Base-by-base conservation (phyloP, 306 rosid genomes). In the Alnus glutinosa region DNA sequence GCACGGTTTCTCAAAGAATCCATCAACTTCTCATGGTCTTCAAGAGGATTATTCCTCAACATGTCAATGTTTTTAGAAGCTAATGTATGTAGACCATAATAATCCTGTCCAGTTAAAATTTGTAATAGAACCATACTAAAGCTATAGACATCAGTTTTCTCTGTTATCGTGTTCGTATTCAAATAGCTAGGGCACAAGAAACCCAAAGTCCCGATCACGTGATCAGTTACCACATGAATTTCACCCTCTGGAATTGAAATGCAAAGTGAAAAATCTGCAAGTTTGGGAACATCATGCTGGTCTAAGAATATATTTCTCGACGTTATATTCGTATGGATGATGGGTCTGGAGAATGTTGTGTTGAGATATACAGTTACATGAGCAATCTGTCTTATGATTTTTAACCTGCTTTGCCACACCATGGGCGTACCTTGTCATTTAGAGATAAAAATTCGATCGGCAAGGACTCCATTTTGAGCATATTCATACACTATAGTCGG, bases 141-240 rank as follows among this genome's bases (percentile, higher is more conserved):
- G 37, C 3, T 37, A 68, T 30, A 75, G 11, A 75, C 80, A 69
- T 81, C 76, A 75, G 55, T 68, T 34, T 57, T 68, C 39, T 69
- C 67, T 1, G 71, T 2, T 0, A 3, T 0, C 3, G 7, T 48
- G 3, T 58, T 63, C 5, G 70, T 61, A 30, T 75, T 14, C 28
- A 2, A 9, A 48, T 48, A 48, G 51, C 51, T 48, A 48, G 51
- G 51, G 51, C 51, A 48, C 1, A 9, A 48, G 13, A 8, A 48
- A 48, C 14, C 13, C 2, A 1, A 2, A 48, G 12, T 48, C 51
- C 51, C 51, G 3, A 13, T 1, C 13, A 48, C 51, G 0, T 1
- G 13, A 48, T 48, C 51, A 8, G 9, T 2, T 8, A 1, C 12
- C 2, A 48, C 51, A 9, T 48, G 51, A 48, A 14, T 48, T 48